Evolutionary conservation across 1,284 basidiomycete species (phyloP).

Genomic region (Heterobasidion occidentale): DNA sequence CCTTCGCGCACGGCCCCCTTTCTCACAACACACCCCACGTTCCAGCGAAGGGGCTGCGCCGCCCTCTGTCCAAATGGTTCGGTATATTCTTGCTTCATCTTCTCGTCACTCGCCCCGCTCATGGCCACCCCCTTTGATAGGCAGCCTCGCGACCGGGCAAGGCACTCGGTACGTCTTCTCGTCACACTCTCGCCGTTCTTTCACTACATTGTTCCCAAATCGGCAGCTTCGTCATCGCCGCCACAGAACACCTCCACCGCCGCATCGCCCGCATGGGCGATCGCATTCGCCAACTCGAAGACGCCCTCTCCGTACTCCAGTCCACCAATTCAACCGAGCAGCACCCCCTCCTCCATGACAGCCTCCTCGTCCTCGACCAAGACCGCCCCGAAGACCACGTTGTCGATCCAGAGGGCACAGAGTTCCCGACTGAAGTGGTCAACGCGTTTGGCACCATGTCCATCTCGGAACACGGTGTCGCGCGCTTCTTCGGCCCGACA

Average conservation of each 20-base stretch:
- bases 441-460: conserved; percentile 57
- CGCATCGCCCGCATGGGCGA: conserved; percentile 46
- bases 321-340: conserved; percentile 40
- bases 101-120: not conserved
- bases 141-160: conserved; percentile 55
- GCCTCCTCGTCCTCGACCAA: conserved; percentile 33
- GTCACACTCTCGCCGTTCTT: not conserved
- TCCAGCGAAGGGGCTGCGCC: conserved; percentile 53
- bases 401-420: conserved; percentile 8
- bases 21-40: not conserved
- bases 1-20: conserved; percentile 1
- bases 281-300: conserved; percentile 58
- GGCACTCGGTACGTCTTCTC: conserved; percentile 40
- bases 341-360: conserved; percentile 54
- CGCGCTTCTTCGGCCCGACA: conserved; percentile 57
- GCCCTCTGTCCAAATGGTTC: conserved; percentile 66
- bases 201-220: not conserved
- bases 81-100: not conserved
- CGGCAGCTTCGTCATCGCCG: conserved; percentile 54
- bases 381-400: conserved; percentile 19
- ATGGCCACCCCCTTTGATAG: conserved; percentile 18
- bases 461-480: conserved; percentile 51
- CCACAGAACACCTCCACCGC: conserved; percentile 59
- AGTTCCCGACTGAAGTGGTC: conserved; percentile 14
- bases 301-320: conserved; percentile 47